phyloP scores from a whole-genome alignment of 306 rosid genomes.

The Quercus ilex region DNA sequence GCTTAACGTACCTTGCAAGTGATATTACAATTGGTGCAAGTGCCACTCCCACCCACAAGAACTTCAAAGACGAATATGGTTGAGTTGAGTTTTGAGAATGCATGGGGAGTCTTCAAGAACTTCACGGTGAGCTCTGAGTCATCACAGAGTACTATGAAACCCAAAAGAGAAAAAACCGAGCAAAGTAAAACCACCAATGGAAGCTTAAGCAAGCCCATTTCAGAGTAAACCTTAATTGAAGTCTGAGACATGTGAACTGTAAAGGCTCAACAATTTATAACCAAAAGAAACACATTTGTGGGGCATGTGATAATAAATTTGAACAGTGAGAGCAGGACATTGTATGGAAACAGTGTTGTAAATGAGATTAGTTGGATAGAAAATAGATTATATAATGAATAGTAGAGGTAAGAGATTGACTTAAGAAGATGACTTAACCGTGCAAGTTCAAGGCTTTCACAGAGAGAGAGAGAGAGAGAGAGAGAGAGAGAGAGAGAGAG shows the following conservation, averaged over 20 bases:
- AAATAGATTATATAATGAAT: slow-evolving; percentile 12
- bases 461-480: too few species aligned
- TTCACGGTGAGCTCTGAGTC: slow-evolving; percentile 51
- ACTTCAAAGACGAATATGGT: slow-evolving; percentile 68
- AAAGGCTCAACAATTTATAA: slow-evolving; percentile 10
- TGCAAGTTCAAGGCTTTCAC: too few species aligned
- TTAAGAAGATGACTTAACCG: not conserved
- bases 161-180: slow-evolving; percentile 38
- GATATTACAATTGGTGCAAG: slow-evolving; percentile 56
- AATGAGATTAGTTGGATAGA: slow-evolving; percentile 9
- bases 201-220: slow-evolving; percentile 48
- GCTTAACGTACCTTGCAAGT: slow-evolving; percentile 65
- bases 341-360: not conserved
- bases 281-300: slow-evolving; percentile 27
- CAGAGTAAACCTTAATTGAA: slow-evolving; percentile 14
- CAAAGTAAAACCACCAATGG: slow-evolving; percentile 28
- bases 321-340: slow-evolving; percentile 17
- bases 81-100: slow-evolving; percentile 67
- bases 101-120: slow-evolving; percentile 70
- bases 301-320: slow-evolving; percentile 13
- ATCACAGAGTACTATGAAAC: slow-evolving; percentile 35
- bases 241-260: not conserved
- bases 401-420: slow-evolving; percentile 27
- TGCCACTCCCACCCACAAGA: slow-evolving; percentile 26
- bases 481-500: too few species aligned